Percentiles rank a stretch among this genome's conserved stretches.
Conservation (phyloP, 345 rosid genomes). For the Microthlaspi erraticum region DNA sequence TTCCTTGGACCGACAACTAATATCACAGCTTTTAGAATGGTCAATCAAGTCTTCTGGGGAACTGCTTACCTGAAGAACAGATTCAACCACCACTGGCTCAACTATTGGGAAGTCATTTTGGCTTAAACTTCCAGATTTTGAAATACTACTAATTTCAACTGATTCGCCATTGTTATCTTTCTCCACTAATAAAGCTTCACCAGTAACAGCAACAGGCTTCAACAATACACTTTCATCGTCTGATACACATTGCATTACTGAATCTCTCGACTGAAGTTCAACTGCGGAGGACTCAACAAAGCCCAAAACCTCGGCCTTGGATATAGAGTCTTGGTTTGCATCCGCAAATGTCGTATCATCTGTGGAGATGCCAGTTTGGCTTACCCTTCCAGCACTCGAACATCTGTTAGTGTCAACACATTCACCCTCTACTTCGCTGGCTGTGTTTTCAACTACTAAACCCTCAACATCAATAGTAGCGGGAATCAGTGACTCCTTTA, state of each 20-base stretch:
- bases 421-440: slow-evolving; percentile 37
- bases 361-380: slow-evolving; percentile 35
- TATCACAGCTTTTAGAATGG: slow-evolving; percentile 34
- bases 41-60: slow-evolving; percentile 22
- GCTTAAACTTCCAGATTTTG: slow-evolving; percentile 16
- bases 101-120: slow-evolving; percentile 25
- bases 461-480: slow-evolving; percentile 20
- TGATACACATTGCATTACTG: slow-evolving; percentile 24
- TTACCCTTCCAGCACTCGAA: slow-evolving; percentile 39
- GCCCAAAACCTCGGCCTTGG: slow-evolving; percentile 24
- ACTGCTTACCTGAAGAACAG: slow-evolving; percentile 24
- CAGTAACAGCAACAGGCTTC: slow-evolving; percentile 37
- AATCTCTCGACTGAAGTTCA: slow-evolving; percentile 26
- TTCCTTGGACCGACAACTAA: slow-evolving; percentile 43
- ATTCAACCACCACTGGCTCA: slow-evolving; percentile 33
- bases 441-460: slow-evolving; percentile 30
- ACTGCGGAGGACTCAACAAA: slow-evolving; percentile 32
- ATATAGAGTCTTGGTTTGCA: slow-evolving; percentile 24
- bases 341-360: slow-evolving; percentile 12
- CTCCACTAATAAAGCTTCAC: slow-evolving; percentile 32
- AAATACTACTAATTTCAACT: slow-evolving; percentile 30
- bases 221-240: slow-evolving; percentile 23
- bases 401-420: slow-evolving; percentile 36
- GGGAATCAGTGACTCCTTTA: slow-evolving; percentile 27
- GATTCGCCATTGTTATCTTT: slow-evolving; percentile 24